A percentile compares a stretch with the other conserved stretches of the same genome.
These are phyloP conservation scores for Grammothele lineata DNA, from an alignment of 768 basidiomycete species.

Conservation along the genomic window DNA sequence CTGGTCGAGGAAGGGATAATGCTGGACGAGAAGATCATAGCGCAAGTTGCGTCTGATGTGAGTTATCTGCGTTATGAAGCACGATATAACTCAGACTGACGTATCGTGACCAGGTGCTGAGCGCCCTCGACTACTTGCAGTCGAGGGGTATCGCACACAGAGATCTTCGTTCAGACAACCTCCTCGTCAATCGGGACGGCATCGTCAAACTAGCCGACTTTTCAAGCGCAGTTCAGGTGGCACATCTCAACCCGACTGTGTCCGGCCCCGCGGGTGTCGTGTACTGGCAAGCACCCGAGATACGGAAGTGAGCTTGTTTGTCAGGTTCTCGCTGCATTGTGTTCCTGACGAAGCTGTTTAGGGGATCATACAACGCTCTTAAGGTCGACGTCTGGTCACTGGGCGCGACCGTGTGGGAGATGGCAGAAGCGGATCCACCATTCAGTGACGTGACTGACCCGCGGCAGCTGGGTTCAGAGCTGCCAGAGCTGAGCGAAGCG, in stretches of 20 bases:
- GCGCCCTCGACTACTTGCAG: constrained; percentile 64
- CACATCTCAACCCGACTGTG: constrained; percentile 44
- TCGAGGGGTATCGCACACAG: constrained; percentile 70
- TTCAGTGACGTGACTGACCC: constrained; percentile 55
- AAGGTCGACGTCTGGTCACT: constrained; percentile 80
- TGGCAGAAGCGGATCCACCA: constrained; percentile 71
- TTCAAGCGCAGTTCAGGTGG: constrained; percentile 65
- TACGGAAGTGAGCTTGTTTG: constrained; percentile 51
- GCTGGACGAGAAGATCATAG: constrained; percentile 65
- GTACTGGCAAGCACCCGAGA: constrained; percentile 86
- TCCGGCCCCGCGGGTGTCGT: constrained; percentile 65
- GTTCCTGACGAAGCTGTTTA: constrained; percentile 22
- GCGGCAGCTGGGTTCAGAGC: constrained; percentile 47
- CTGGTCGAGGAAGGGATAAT: constrained; percentile 58
- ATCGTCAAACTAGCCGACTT: constrained; percentile 81
- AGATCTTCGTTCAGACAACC: constrained; percentile 81
- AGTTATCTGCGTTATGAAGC: constrained; percentile 1
- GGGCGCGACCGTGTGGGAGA: constrained; percentile 82
- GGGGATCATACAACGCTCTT: constrained; percentile 67
- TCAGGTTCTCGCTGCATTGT: neutral
- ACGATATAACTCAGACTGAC: constrained; percentile 5
- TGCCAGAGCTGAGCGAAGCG: constrained; percentile 59
- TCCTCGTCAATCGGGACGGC: constrained; percentile 65
- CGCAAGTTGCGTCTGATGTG: constrained; percentile 75
- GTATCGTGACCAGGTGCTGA: constrained; percentile 44